These are phyloP conservation scores for Pueraria montana DNA, from an alignment of 306 rosid species.

Conservation along the genomic window DNA sequence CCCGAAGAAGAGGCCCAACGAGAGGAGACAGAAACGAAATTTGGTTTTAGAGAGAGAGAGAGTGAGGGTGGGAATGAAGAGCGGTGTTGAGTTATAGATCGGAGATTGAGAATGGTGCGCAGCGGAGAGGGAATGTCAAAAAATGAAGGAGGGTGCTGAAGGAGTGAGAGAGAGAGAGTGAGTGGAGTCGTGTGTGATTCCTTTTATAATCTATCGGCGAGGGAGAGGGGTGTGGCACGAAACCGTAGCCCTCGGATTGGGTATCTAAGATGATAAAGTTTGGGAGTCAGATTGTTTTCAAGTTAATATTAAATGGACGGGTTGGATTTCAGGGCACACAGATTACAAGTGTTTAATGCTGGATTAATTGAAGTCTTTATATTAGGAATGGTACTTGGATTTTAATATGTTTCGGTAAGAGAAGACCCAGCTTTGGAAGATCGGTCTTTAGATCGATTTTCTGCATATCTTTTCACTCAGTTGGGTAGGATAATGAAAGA, in stretches of 20 bases:
- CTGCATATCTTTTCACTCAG: too few species aligned
- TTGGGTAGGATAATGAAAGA: too few species aligned
- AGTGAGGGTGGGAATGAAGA: not conserved
- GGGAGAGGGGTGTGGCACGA: not conserved
- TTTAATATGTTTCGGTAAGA: too few species aligned
- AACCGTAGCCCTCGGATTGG: conserved; percentile 49
- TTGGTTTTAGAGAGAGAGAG: not conserved
- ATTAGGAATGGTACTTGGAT: too few species aligned
- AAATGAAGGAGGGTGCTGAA: not conserved
- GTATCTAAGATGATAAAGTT: not conserved
- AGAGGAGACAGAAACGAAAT: not conserved
- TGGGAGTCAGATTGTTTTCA: not conserved
- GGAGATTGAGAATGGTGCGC: conserved; percentile 27
- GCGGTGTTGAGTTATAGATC: conserved; percentile 29
- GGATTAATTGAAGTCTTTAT: too few species aligned
- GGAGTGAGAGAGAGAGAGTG: not conserved
- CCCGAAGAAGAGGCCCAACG: not conserved
- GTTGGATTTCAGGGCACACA: not conserved
- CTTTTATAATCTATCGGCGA: not conserved
- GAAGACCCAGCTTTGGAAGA: too few species aligned
- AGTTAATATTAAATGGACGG: not conserved
- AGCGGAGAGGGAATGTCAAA: not conserved
- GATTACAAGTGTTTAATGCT: too few species aligned
- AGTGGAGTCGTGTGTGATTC: conserved; percentile 24
- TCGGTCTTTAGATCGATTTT: too few species aligned